Conservation (phyloP, 495 filamentous ascomycete genomes). For the Aspergillus bertholletiae region DNA sequence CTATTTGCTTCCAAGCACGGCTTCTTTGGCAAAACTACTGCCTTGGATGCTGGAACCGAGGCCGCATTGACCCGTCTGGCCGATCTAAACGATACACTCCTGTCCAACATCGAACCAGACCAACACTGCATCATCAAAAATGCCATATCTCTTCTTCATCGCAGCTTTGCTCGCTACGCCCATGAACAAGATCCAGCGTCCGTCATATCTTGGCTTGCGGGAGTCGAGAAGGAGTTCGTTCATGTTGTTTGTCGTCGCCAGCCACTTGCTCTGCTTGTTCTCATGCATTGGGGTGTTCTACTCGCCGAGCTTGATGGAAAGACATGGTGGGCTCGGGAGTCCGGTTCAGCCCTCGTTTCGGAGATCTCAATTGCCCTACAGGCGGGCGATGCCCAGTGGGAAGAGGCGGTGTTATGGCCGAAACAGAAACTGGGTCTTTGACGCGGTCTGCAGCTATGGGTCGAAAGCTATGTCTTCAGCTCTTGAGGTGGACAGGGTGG, state of each 20-base stretch:
- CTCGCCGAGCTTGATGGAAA: constrained; percentile 31
- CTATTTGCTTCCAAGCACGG: constrained; percentile 21
- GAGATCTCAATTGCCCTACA: constrained; percentile 24
- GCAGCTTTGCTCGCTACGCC: constrained; percentile 24
- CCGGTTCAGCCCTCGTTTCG: constrained; percentile 28
- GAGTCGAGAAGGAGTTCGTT: constrained; percentile 34
- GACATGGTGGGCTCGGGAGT: constrained; percentile 37
- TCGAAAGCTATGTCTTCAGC: too few relatives aligned
- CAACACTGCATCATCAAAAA: constrained; percentile 30
- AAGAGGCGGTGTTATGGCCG: constrained; percentile 28
- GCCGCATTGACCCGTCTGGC: constrained; percentile 24
- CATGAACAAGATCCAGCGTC: constrained; percentile 23
- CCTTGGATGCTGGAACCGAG: constrained; percentile 23
- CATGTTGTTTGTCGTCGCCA: constrained; percentile 26
- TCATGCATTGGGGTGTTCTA: constrained; percentile 39
- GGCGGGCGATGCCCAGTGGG: constrained; percentile 19
- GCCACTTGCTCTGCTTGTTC: constrained; percentile 29
- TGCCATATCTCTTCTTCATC: constrained; percentile 25
- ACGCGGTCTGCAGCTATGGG: too few relatives aligned
- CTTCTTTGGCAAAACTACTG: constrained; percentile 12
- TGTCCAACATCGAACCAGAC: constrained; percentile 17
- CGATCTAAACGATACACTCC: constrained; percentile 22
- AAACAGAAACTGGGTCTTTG: constrained; percentile 27
- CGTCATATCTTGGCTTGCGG: constrained; percentile 35
- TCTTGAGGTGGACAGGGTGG: too few relatives aligned